Conservation (phyloP, 352 stramenopile genomes). For the Phytophthora sansomeana region DNA sequence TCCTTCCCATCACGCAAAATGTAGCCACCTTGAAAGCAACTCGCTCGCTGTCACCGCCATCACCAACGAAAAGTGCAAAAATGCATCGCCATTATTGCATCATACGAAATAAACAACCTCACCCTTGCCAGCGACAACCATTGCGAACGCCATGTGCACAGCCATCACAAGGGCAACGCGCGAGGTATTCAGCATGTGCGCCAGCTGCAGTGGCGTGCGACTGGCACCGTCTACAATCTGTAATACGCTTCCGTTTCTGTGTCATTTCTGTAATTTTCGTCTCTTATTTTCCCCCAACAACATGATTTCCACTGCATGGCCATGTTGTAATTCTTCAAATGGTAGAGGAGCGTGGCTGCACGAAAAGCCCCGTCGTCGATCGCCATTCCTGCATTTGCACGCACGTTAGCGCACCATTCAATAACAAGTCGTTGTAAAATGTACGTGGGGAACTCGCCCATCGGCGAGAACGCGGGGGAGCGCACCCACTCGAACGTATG, state of each 20-base stretch:
- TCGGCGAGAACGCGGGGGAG: constrained; percentile 43
- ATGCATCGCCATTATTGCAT: neutral
- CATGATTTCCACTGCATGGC: neutral
- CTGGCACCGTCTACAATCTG: neutral
- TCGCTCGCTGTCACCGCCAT: neutral
- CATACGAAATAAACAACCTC: neutral
- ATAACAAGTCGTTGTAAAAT: constrained; percentile 8
- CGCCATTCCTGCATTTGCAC: constrained; percentile 17
- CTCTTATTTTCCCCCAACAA: neutral
- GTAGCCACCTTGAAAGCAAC: neutral
- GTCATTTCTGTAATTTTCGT: neutral
- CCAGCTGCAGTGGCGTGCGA: constrained; percentile 2
- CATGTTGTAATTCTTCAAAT: neutral
- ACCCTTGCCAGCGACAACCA: neutral
- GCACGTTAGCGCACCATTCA: neutral
- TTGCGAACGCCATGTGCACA: neutral
- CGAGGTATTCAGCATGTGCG: neutral
- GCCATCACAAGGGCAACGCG: neutral
- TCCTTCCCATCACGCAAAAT: neutral
- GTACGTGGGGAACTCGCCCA: constrained; percentile 38
- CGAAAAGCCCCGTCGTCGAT: neutral
- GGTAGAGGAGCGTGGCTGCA: neutral
- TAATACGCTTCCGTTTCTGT: neutral
- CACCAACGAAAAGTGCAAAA: too few relatives aligned
- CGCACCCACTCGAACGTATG: constrained; percentile 61